Conservation (phyloP, 2,329 filamentous ascomycete species). For the Purpureocillium lavendulum region DNA sequence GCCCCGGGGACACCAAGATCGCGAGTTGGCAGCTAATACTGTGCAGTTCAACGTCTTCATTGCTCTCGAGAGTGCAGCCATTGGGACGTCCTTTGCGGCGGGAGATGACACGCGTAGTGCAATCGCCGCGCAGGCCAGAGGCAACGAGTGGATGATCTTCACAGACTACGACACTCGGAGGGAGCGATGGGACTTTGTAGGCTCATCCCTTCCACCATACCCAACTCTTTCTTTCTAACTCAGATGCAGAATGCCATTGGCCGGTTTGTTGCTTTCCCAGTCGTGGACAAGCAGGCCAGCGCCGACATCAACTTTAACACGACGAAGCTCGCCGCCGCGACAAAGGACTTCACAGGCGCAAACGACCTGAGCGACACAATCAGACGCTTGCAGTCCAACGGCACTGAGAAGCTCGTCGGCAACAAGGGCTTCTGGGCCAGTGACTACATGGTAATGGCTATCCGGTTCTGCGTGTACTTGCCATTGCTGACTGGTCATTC, state of each 20-base stretch:
- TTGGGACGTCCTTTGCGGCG: slow-evolving; percentile 13
- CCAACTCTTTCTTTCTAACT: not conserved
- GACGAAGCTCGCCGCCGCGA: slow-evolving; percentile 10
- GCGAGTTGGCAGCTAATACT: too few species aligned
- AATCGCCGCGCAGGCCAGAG: slow-evolving; percentile 11
- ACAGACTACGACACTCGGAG: slow-evolving; percentile 7
- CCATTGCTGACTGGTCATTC: too few species aligned
- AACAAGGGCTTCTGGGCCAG: slow-evolving; percentile 15
- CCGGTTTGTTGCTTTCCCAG: slow-evolving; percentile 13
- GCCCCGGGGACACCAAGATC: too few species aligned
- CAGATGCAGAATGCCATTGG: slow-evolving; percentile 12
- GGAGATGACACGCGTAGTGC: slow-evolving; percentile 8
- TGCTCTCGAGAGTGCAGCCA: slow-evolving; percentile 11
- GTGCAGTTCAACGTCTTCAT: slow-evolving; percentile 14
- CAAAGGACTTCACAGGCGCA: slow-evolving; percentile 10
- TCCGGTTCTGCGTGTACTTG: too few species aligned
- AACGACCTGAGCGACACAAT: slow-evolving; percentile 9
- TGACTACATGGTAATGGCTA: slow-evolving; percentile 11
- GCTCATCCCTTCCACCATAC: not conserved
- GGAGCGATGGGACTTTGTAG: slow-evolving; percentile 14
- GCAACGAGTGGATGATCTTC: slow-evolving; percentile 15
- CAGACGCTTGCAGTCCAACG: slow-evolving; percentile 11
- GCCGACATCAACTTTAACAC: slow-evolving; percentile 16
- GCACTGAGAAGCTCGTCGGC: slow-evolving; percentile 12
- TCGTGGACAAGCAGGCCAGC: slow-evolving; percentile 12